Evolutionary conservation across 352 stramenopile genomes (phyloP), one percentile per base, ranked within the genome.

Genomic region (Globisporangium uncinulatum): DNA sequence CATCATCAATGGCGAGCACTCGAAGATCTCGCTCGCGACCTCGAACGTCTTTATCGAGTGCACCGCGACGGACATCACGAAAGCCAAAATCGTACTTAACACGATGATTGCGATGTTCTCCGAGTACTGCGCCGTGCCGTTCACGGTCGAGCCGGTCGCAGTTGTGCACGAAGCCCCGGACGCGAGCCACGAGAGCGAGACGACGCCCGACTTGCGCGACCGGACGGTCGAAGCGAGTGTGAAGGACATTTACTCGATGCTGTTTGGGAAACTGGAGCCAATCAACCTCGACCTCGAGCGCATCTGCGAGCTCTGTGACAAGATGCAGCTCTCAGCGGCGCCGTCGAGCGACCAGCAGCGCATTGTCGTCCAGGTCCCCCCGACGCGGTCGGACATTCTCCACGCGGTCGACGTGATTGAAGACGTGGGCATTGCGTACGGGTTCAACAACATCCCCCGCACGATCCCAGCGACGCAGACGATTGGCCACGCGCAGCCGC

Each of bases 11-110:
- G 93, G 97, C 51, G 82, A 96, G 54, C 93, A 99, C 69, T 98
- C 88, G 48, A 94, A 97, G 77, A 99, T 99, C 75, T 96, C 89
- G 59, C 70, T 98, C 21, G 55, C 93, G 44, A 99, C 97, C 15
- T 98, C 95, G 66, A 98, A 99, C 73, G 96, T 99, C 29, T 98
- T 99, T 63, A 99, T 99, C 58, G 98, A 99, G 73, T 99, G 97
- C 79, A 99, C 98, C 53, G 97, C 94, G 15, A 99, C 97, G 32
- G 98, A 99, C 75, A 84, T 99, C 55, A 99, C 97, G 56, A 99
- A 99, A 85, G 97, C 93, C 37, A 99, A 99, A 70, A 95, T 99
- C 62, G 97, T 99, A 44, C 83, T 99, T 32, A 98, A 99, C 80
- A 99, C 97, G 43, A 87, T 99, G 52, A 95, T 99, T 45, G 91